Base-by-base conservation (phyloP, 2,329 filamentous ascomycete genomes). In the Mycosphaerella arachidis region DNA sequence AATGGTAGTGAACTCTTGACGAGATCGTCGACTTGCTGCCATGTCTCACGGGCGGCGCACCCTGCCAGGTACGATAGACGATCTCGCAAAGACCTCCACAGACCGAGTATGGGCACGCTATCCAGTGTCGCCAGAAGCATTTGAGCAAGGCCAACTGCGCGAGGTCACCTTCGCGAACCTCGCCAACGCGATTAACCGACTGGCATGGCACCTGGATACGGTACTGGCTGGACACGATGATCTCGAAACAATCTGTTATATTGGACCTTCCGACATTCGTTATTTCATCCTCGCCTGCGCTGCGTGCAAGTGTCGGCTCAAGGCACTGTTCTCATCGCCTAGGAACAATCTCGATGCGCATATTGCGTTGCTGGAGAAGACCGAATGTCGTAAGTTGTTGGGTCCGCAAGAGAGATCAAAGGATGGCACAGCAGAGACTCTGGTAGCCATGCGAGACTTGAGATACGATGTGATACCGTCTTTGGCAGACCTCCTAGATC, bases 231-330 rank as follows among this genome's bases (percentile, higher is more conserved):
- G n/a, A 7, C 55, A 35, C 12, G 43, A 31, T 8, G 53, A 56
- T 30, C 35, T 59, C 12, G 57, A 55, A 9, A 60, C 57, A 3
- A 53, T 62, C 16, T 61, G 59, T 16, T 62, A 64, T 31, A 53
- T 60, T 13, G 62, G 57, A 12, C 57, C 56, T 2, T 60, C 60
- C n/a, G 62, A 64, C 31, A 55, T 60, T 8, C 43, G 60, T 27
- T 64, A 62, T 46, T 60, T 58, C 48, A 56, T 64, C 18, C 16
- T 62, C 5, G 60, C 59, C 5, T 62, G 59, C n/a, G 62, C 62
- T 1, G 60, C 62, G 4, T 53, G 53, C 35, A 64, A 62, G 53
- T 55, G 43, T 40, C 51, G 57, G 3, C 12, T 60, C 5, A 58
- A 59, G 30, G 31, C 53, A 24, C 37, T 64, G 9, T 56, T 64